Percentiles rank a stretch among this genome's conserved stretches.
These are phyloP conservation scores for Leccinum idahoense DNA, from an alignment of 1,284 basidiomycete species.

Conservation along the genomic window DNA sequence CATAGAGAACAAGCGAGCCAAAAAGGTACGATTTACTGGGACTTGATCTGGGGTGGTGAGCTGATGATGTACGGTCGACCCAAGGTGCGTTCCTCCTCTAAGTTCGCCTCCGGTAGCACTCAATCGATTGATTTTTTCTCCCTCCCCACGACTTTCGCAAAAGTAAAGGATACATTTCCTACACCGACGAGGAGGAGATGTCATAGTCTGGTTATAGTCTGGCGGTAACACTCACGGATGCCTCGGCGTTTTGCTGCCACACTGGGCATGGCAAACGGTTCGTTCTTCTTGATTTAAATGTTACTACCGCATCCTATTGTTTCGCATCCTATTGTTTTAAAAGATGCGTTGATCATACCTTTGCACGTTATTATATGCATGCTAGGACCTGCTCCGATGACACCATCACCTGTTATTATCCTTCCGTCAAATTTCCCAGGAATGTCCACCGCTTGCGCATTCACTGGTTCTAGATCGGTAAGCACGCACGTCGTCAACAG, in stretches of 20 bases:
- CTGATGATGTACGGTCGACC: background rate
- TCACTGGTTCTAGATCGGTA: background rate
- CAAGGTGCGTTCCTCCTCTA: constrained; percentile 47
- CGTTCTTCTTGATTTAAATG: background rate
- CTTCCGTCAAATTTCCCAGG: constrained; percentile 13
- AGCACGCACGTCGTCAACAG: background rate
- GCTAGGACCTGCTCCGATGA: constrained; percentile 13
- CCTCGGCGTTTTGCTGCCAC: background rate
- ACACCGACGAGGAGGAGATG: constrained; percentile 75
- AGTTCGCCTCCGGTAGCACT: background rate
- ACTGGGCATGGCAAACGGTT: background rate
- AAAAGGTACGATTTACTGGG: constrained; percentile 46
- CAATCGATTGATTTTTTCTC: background rate
- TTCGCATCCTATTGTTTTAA: background rate
- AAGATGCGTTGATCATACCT: background rate
- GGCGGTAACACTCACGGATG: background rate
- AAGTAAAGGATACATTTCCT: constrained; percentile 73
- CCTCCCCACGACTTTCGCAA: constrained; percentile 42
- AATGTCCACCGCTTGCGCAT: constrained; percentile 12
- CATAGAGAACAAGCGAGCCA: constrained; percentile 52
- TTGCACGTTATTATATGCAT: background rate
- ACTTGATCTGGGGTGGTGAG: background rate
- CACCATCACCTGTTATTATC: constrained; percentile 14
- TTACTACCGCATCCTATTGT: background rate
- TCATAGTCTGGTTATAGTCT: constrained; percentile 10